Evolutionary conservation across 352 stramenopile genomes (phyloP), one percentile per base, ranked within the genome.

Genomic region (Phytopythium chamaehyphon): DNA sequence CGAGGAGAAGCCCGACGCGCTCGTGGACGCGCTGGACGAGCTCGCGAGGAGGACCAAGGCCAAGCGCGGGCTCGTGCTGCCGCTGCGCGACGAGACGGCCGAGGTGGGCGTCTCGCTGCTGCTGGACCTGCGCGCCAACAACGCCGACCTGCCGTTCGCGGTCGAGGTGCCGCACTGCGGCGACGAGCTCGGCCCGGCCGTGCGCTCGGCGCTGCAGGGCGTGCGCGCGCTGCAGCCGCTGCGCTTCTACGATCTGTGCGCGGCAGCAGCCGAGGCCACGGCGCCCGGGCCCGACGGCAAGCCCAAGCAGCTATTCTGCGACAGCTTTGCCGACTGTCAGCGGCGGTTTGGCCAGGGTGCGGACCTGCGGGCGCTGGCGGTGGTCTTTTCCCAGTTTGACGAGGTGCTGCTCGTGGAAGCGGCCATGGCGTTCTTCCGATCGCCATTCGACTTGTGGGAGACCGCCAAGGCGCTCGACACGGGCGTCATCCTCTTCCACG

Each of bases 371-470:
- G 33, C 69, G 33, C 36, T 76, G 4, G 15, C 56, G 12, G 23
- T 77, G 8, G 2, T 81, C 14, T 58, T 71, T 21, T 77, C 70
- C 2, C 55, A 47, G 18, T 81, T 77, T 28, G 28, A 64, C 12
- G 56, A 81, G 37, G 56, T 81, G 46, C 73, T 81, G 70, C 40
- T 81, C 31, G 7, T 81, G 16, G 70, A 81, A 47, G 60, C 66
- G n/a, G 66, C 73, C 53, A 54, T 58, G 10, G 44, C 68, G 26
- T 81, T 75, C 44, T 48, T 81, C 16, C 59, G 62, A 14, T 66
- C 66, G 46, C 70, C 66, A 23, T 59, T 57, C 42, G 43, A 24
- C 39, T 46, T 77, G 5, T 74, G 70, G 66, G 56, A 67, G 0
- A 33, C 57, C 6, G 51, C 57, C 60, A 65, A 69, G 46, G 66